Evolutionary conservation across 768 basidiomycete species (phyloP), one percentile per base, ranked within the genome.

Genomic region (Calocera cornea): DNA sequence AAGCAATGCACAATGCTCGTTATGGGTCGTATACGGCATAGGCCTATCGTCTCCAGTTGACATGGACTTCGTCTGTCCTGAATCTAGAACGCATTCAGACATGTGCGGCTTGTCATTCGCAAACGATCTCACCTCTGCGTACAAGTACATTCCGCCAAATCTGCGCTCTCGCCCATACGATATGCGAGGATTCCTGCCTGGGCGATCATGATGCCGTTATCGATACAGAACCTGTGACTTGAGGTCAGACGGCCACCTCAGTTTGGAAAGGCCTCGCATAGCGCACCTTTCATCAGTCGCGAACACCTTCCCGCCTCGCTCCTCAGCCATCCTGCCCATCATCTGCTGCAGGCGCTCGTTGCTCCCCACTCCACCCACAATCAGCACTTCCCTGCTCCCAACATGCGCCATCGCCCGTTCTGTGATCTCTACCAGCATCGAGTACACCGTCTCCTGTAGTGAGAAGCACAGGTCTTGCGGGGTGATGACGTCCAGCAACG

Each of bases 161-260:
- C 83, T 0, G 94, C 97, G 60, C 78, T 77, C 69, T 86, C 82
- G 29, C 95, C 97, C 93, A 95, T 97, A 1, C 97, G 83, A 75
- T 86, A 93, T 69, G 87, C 86, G 40, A 99, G 81, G 33, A 99
- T 82, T 3, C 97, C 97, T 5, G 97, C 97, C 74, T 99, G 97
- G 1, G 97, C 95, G 66, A 99, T 98, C 97, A 99, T 99, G 72
- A 98, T 95, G 0, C 97, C 97, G 72, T 99, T 99, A 76, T 99
- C 97, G 69, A 99, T 98, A 77, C 97, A 98, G 77, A 95, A 98
- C 66, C 95, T 95, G 72, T n/a, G n/a, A 24, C 41, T 3, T 10
- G 22, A 41, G 50, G 47, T 22, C 22, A 10, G 65, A 64, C 67
- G 65, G 63, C 63, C 33, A 11, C 17, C 36, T 38, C 29, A 54